Conservation (phyloP, 2,329 filamentous ascomycete genomes). For the Arthroderma uncinatum region DNA sequence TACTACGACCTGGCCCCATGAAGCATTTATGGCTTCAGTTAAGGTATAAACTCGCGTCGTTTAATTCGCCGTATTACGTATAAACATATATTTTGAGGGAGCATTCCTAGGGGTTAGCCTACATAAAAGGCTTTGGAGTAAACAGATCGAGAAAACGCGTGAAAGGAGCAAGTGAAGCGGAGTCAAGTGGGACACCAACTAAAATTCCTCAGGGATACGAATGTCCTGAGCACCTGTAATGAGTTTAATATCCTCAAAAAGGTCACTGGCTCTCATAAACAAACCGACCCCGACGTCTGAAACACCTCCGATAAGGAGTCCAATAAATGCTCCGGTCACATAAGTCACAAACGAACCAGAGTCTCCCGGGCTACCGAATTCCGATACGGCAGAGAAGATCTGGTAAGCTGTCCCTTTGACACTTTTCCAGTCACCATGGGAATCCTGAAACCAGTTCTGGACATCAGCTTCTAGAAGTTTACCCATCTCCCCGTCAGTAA, state of each 20-base stretch:
- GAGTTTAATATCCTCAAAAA: not conserved
- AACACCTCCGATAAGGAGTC: not conserved
- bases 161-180: too few relatives aligned
- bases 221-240: not conserved
- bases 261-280: not conserved
- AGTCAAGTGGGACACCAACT: too few relatives aligned
- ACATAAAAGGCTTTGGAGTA: too few relatives aligned
- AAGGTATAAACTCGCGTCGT: too few relatives aligned
- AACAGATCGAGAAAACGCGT: too few relatives aligned
- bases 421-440: not conserved
- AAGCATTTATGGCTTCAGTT: too few relatives aligned
- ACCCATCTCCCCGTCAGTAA: not conserved
- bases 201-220: too few relatives aligned
- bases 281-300: not conserved
- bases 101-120: too few relatives aligned
- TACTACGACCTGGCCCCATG: too few relatives aligned
- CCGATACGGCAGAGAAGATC: not conserved
- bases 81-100: too few relatives aligned
- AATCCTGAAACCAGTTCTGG: not conserved
- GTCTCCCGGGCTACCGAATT: not conserved
- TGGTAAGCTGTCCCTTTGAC: not conserved
- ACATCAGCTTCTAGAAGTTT: not conserved
- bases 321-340: not conserved
- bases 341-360: not conserved
- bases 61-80: too few relatives aligned